Evolutionary conservation across 2,329 filamentous ascomycete species (phyloP), one percentile per base, ranked within the genome.

Genomic region (Aspergillus vadensis): DNA sequence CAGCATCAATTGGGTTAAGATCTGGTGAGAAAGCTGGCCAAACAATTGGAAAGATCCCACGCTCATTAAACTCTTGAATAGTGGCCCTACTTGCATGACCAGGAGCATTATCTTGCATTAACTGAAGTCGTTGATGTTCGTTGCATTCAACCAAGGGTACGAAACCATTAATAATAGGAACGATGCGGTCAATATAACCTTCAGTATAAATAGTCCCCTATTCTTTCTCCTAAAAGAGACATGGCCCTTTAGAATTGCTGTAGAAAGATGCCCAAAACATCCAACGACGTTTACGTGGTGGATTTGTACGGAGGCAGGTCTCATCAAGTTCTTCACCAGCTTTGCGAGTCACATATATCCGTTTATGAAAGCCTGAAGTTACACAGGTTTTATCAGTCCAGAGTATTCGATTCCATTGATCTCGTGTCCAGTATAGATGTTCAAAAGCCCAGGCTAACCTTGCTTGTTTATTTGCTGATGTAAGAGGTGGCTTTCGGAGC

Each of bases 361-460:
- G 43, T 21, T 9, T 60, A 56, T 60, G 19, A 38, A 54, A 65
- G 52, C 58, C 61, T 61, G 38, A 63, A 12, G 39, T 63, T 39
- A 65, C 30, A 56, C 49, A 65, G n/a, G 17, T 63, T 44, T 63
- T 15, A 59, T 59, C 8, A 59, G 57, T 51, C 53, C 19, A 59
- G 53, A 62, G 32, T 54, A 57, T 59, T 32, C 25, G 15, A 53
- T 59, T 57, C 19, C 30, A 59, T 57, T 62, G 6, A 57, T 62
- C 25, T 23, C 4, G 14, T 30, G n/a, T 62, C 48, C 27, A 59
- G 57, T 53, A 48, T 21, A 62, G 14, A 48, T 62, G 14, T 30
- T 65, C 27, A 55, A 65, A 51, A 2, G 58, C 47, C 47, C 47
- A 49, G 25, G 21, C 47, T 49, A 49, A 49, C 21, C 48, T 50